These are phyloP conservation scores for Clavulina sp. DNA, from an alignment of 768 basidiomycete species.

Conservation along the genomic window DNA sequence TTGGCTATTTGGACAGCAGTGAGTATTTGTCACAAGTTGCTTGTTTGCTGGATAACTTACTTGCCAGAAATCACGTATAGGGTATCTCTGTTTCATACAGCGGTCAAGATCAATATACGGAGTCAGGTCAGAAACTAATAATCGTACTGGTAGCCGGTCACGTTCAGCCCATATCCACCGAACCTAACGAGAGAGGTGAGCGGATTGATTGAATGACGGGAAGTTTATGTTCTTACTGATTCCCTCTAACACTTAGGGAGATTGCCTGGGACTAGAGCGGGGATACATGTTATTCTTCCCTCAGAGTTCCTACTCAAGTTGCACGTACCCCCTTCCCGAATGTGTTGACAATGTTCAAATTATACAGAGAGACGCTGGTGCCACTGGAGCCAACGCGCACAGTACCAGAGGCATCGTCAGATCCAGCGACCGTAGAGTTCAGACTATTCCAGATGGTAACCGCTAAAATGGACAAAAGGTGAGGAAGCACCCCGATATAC, in stretches of 20 bases:
- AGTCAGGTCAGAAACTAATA: too few species aligned
- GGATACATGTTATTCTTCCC: background rate
- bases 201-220: background rate
- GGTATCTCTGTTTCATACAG: constrained; percentile 5
- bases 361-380: constrained; percentile 10
- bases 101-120: background rate
- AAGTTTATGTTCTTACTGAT: background rate
- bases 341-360: constrained; percentile 10
- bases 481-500: background rate
- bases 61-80: constrained; percentile 6
- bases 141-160: constrained; percentile 7
- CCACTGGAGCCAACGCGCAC: constrained; percentile 8
- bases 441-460: too few species aligned
- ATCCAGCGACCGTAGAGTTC: constrained; percentile 11
- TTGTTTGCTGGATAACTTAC: background rate
- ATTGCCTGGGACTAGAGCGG: constrained; percentile 4
- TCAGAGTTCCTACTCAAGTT: background rate
- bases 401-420: constrained; percentile 11
- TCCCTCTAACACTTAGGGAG: constrained; percentile 1
- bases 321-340: constrained; percentile 2
- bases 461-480: background rate
- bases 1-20: background rate
- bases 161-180: constrained; percentile 8
- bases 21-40: background rate
- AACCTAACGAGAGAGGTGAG: constrained; percentile 2